A percentile compares a stretch with the other conserved stretches of the same genome.
These are phyloP conservation scores for Nasturtium officinale DNA, from an alignment of 345 rosid species.

Conservation along the genomic window DNA sequence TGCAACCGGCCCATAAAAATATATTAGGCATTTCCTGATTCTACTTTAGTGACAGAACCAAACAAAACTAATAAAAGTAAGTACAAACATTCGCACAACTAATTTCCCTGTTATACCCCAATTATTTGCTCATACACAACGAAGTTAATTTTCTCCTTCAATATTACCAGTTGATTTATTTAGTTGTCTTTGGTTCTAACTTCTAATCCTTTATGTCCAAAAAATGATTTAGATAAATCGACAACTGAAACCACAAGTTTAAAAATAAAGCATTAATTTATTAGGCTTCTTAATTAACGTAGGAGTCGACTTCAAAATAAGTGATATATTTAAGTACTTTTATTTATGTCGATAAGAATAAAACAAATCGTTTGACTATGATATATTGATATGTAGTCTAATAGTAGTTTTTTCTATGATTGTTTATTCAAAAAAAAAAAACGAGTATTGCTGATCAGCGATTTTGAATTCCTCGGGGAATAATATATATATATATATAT, in stretches of 20 bases:
- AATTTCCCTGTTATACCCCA: background rate
- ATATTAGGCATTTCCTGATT: background rate
- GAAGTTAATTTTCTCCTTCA: too few species aligned
- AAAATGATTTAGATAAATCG: background rate
- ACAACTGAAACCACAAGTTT: background rate
- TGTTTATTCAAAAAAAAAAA: background rate
- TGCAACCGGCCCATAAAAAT: background rate
- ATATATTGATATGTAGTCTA: too few species aligned
- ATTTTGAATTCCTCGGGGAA: too few species aligned
- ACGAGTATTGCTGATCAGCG: too few species aligned
- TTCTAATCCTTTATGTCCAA: background rate
- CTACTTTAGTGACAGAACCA: background rate
- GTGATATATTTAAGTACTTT: background rate
- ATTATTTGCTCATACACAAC: too few species aligned
- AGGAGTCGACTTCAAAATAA: background rate
- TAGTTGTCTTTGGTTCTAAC: too few species aligned
- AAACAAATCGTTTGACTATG: background rate
- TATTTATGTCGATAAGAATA: too few species aligned
- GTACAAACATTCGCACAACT: background rate
- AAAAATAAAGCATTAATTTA: background rate
- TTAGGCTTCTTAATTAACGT: background rate
- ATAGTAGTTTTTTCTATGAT: background rate
- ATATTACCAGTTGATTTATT: background rate
- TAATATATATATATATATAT: too few species aligned
- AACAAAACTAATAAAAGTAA: background rate